These are phyloP conservation scores for Mycena metata DNA, from an alignment of 768 basidiomycete species.

Conservation along the genomic window DNA sequence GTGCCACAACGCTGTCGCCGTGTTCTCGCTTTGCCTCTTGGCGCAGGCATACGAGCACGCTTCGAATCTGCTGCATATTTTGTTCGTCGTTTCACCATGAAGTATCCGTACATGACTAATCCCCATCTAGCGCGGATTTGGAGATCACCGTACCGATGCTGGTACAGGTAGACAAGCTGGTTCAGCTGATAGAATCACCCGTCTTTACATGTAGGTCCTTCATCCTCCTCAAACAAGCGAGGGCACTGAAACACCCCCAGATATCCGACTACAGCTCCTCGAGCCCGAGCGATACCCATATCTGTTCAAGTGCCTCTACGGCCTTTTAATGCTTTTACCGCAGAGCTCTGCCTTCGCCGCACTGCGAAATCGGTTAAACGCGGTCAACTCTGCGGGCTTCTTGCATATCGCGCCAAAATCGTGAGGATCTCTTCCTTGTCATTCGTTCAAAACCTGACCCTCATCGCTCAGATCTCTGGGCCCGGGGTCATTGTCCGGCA, in stretches of 20 bases:
- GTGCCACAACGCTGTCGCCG: slow-evolving; percentile 98
- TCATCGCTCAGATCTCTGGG: slow-evolving; percentile 44
- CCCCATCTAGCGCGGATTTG: slow-evolving; percentile 81
- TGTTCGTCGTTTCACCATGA: slow-evolving; percentile 63
- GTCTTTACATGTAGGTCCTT: slow-evolving; percentile 90
- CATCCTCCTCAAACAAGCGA: not conserved
- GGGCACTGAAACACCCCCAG: slow-evolving; percentile 50
- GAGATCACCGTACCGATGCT: slow-evolving; percentile 96
- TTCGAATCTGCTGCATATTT: slow-evolving; percentile 94
- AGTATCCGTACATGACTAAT: slow-evolving; percentile 9
- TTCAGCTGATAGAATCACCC: slow-evolving; percentile 97
- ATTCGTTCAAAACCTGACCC: not conserved
- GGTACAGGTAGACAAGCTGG: slow-evolving; percentile 97
- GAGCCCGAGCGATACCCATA: slow-evolving; percentile 98
- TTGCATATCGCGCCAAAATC: slow-evolving; percentile 90
- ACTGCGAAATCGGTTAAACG: slow-evolving; percentile 91
- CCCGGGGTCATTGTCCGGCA: slow-evolving; percentile 49
- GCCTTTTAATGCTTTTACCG: slow-evolving; percentile 95
- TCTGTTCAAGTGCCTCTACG: slow-evolving; percentile 97
- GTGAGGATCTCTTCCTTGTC: slow-evolving; percentile 57
- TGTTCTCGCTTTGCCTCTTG: slow-evolving; percentile 94
- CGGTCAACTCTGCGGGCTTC: slow-evolving; percentile 96
- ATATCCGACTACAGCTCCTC: slow-evolving; percentile 91
- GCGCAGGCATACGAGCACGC: slow-evolving; percentile 99
- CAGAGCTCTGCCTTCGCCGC: slow-evolving; percentile 98